Evolutionary conservation across 345 rosid species (phyloP).

Genomic region (Eucalyptus camaldulensis): DNA sequence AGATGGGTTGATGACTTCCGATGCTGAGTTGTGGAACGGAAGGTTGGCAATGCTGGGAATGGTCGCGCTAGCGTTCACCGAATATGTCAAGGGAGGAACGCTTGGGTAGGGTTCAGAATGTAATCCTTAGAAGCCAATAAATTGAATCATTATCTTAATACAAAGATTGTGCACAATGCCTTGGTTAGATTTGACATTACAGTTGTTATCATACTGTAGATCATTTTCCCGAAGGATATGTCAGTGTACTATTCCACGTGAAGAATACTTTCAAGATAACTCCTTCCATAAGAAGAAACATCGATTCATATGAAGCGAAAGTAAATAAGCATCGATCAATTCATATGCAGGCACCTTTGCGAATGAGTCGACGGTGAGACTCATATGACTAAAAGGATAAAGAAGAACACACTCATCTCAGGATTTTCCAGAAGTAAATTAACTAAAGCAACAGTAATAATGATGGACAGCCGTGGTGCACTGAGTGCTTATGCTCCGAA

Average conservation of each 20-base stretch:
- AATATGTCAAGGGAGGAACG: slow-evolving; percentile 54
- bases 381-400: neutral
- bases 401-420: neutral
- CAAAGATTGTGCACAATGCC: neutral
- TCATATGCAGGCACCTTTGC: neutral
- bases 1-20: slow-evolving; percentile 54
- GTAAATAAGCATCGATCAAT: neutral
- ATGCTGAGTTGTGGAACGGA: slow-evolving; percentile 82
- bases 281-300: neutral
- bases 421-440: neutral
- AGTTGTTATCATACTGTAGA: neutral
- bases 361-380: neutral
- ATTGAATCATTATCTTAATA: neutral
- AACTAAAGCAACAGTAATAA: neutral
- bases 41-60: slow-evolving; percentile 80
- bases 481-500: neutral
- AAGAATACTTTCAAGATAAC: neutral
- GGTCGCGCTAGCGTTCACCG: slow-evolving; percentile 66
- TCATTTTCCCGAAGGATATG: neutral
- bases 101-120: slow-evolving; percentile 11
- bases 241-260: neutral
- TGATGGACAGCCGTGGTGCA: neutral
- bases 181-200: neutral
- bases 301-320: neutral
- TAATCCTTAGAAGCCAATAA: neutral